A percentile compares a stretch with the other conserved stretches of the same genome.
Conservation (phyloP, 169 alveolate genomes). For the Plasmodium berghei region DNA sequence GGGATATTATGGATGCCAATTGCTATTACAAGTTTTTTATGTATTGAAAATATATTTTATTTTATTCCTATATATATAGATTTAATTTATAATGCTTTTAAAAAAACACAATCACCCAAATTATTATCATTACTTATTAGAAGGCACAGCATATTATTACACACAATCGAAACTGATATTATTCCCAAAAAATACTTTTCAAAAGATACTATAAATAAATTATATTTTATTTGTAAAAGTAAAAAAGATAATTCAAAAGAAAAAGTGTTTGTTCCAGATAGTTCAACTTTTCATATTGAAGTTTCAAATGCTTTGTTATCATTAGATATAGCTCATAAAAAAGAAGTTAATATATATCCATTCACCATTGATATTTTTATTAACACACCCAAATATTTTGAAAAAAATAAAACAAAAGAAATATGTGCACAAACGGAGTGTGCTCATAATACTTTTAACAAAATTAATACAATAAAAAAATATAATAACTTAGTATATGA, state of each 20-base stretch:
- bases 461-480: background rate
- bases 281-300: conserved; percentile 88
- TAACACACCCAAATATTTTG: background rate
- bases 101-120: conserved; percentile 71
- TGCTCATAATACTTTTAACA: background rate
- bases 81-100: conserved; percentile 67
- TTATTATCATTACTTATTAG: conserved; percentile 52
- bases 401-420: conserved; percentile 72
- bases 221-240: conserved; percentile 62
- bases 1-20: conserved; percentile 77
- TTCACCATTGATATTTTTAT: conserved; percentile 87
- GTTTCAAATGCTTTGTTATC: conserved; percentile 84
- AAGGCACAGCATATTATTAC: conserved; percentile 71
- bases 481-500: background rate
- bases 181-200: conserved; percentile 61
- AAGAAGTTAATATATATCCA: conserved; percentile 84
- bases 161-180: conserved; percentile 64
- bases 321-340: conserved; percentile 82
- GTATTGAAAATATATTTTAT: conserved; percentile 45
- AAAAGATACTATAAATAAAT: conserved; percentile 34
- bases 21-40: conserved; percentile 60
- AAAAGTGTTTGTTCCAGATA: conserved; percentile 82
- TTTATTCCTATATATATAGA: conserved; percentile 61
- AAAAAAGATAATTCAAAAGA: conserved; percentile 75
- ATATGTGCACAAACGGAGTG: background rate